Evolutionary conservation across 306 rosid genomes (phyloP), one percentile per base, ranked within the genome.

Genomic region (Begonia loranthoides): DNA sequence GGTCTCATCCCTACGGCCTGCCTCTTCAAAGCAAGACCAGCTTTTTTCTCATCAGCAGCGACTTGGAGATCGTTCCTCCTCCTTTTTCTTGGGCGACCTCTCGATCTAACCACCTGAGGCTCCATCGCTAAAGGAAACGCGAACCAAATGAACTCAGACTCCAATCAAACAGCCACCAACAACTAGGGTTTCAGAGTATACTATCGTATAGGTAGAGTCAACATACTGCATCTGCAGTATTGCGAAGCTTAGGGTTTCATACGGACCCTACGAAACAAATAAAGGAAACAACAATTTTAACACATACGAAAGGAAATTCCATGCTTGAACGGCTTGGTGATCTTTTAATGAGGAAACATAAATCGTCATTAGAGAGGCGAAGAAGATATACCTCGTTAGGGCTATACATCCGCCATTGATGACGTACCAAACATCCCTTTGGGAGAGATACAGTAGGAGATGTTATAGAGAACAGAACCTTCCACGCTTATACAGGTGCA

Each of bases 81-180:
- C 69, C 88, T 63, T 54, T 92, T 92, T 71, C 93, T 64, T 5
- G 99, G 99, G 9, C 99, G 81, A n/a, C 99, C 99, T 46, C 99
- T 79, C 64, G 87, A 66, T 76, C 78, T 76, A 2, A 34, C 69
- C 13, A 60, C 82, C 12, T 84, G 74, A 9, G 74, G 62, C n/a
- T 90, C 99, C 99, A 83, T 90, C 15, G 55, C 10, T 51, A 54
- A 49, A 56, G 28, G 48, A 14, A 54, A 19, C 16, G 19, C 28
- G n/a, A 49, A 24, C 56, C 9, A 55, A 48, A 66, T 51, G 13
- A 13, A 52, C 62, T 62, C 21, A 63, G 12, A 47, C 52, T 58
- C 17, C 48, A 63, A 51, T 10, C 50, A 43, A 33, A 15, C 57
- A 41, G 58, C 33, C 15, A 17, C 51, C 19, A 59, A 36, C 6